Percentiles rank a stretch among this genome's conserved stretches.
Conservation (phyloP, 441 rosid genomes). For the Croton laevigatus region DNA sequence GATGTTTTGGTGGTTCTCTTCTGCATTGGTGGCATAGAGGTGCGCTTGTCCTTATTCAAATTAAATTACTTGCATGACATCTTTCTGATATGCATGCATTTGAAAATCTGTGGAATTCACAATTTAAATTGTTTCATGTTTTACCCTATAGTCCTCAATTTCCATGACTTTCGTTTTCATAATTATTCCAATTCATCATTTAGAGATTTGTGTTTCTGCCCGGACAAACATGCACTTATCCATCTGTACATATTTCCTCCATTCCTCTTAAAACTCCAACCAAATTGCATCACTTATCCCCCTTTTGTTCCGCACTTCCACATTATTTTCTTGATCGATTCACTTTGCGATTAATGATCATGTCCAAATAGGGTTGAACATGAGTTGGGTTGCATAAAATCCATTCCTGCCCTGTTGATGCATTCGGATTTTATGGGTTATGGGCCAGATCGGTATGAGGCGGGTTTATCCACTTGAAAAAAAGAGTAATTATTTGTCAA, state of each 20-base stretch:
- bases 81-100: neutral
- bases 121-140: neutral
- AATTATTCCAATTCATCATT: neutral
- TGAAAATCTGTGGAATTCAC: constrained; percentile 6
- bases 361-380: no score
- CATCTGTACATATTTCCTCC: neutral
- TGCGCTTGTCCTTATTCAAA: constrained; percentile 21
- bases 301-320: neutral
- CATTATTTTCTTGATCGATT: constrained; percentile 1
- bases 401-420: no score
- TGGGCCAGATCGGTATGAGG: no score
- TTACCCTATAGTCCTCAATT: neutral
- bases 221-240: neutral
- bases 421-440: no score
- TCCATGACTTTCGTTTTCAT: neutral
- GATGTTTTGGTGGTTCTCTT: constrained; percentile 89
- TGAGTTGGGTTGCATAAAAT: no score
- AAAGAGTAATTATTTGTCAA: no score
- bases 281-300: neutral
- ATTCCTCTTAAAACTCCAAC: neutral
- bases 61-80: neutral
- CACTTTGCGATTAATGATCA: constrained; percentile 1
- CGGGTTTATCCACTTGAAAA: no score
- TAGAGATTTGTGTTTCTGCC: neutral
- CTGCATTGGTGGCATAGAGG: constrained; percentile 99